Evolutionary conservation across 2,329 filamentous ascomycete species (phyloP), one percentile per base, ranked within the genome.

Genomic region (Penicillium sclerotiorum): DNA sequence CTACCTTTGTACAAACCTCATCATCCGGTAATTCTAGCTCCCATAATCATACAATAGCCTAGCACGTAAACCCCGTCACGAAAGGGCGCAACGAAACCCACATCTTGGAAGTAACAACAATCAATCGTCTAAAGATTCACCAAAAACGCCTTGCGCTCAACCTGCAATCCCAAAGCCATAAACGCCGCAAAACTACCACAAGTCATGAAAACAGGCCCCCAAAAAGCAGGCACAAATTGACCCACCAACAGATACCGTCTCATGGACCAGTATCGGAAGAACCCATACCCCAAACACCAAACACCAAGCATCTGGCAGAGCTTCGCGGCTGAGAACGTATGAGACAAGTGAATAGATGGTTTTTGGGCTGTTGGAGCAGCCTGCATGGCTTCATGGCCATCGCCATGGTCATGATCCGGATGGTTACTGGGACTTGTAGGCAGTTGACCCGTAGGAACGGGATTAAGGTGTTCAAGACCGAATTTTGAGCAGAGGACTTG

Each of bases 161-260:
- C 50, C 43, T 56, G 55, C 41, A 51, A 37, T 11, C 55, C 55
- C 38, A 58, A 37, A 15, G 37, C 52, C 42, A 56, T 43, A 28
- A 58, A 56, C n/a, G 52, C 53, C 13, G 45, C 53, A 44, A 58
- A 56, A 38, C 55, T 58, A 6, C 52, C 55, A 33, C 28, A 40
- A 1, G 65, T 67, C 55, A 67, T 64, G 11, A 67, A 54, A 8
- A 63, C 50, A 20, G 65, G 62, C 0, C 65, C 65, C 65, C 64
- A 67, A 33, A 67, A 56, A 1, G 63, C 62, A 8, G 65, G 64
- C 3, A 64, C 58, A 52, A 66, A 67, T 2, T 57, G 55, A 3
- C 62, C 63, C 20, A 50, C 45, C 3, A 65, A 41, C n/a, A 67
- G 33, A 39, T 60, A 61, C 41, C 52, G 40, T 13, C 62, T 50